Base-by-base conservation (phyloP, 1,139 yeast genomes). In the Candida smagusa region DNA sequence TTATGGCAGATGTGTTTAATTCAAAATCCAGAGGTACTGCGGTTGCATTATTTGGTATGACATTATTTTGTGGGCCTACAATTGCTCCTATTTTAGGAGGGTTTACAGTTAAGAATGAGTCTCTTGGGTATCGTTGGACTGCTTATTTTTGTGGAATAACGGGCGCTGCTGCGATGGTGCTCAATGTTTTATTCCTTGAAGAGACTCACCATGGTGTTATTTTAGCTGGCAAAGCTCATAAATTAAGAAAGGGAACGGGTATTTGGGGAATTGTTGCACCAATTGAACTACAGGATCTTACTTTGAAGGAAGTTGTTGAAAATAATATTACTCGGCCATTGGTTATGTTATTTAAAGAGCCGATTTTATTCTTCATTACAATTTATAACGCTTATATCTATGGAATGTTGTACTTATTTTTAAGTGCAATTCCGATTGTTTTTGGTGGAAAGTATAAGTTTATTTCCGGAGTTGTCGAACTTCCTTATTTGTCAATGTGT, bases 211-310 rank as follows among this genome's bases (percentile, higher is more conserved):
- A 69, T 65, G 65, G 67, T 9, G 43, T 63, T 44, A 67, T 84
- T 36, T 60, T 84, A 43, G 78, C 73, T 22, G 47, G 62, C 9
- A 82, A 81, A 58, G 92, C 92, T 3, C 74, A 71, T 47, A 59
- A 56, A 30, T 71, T 84, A 50, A 77, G 87, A 56, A 68, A 77
- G 53, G 53, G 74, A 53, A 68, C 74, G 2, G 71, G 72, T 1
- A 79, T 75, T 55, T 85, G 95, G 95, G 88, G 88, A 25, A 83
- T 87, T 38, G 80, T 77, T 53, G 94, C 96, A 13, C 82, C 94
- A 5, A 92, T 84, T 53, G 95, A 87, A 56, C 84, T 80, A 49
- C 73, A 81, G 39, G 72, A 73, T 37, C 64, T 86, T 35, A 69
- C 79, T 26, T 41, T 85, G 30, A 71, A 70, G 50, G 90, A 83